Evolutionary conservation across 2,329 filamentous ascomycete genomes (phyloP).

Genomic region (Apiospora aurea): DNA sequence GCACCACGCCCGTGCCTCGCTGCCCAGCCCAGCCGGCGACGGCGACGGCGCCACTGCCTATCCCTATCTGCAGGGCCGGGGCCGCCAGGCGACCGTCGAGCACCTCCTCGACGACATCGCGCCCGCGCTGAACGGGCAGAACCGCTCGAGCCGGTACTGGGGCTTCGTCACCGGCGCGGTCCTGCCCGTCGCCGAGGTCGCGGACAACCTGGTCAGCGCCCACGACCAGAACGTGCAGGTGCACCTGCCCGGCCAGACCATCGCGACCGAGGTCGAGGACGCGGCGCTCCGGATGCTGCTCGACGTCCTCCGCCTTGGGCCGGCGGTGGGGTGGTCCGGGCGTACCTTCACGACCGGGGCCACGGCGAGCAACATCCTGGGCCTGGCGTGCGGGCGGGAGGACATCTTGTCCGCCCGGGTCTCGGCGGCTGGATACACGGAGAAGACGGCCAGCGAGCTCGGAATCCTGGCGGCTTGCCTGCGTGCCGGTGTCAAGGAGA

Average conservation of each 20-base stretch:
- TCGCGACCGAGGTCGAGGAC: conserved; percentile 80
- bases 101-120: conserved; percentile 57
- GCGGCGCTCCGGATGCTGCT: conserved; percentile 73
- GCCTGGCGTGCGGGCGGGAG: conserved; percentile 72
- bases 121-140: conserved; percentile 71
- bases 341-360: conserved; percentile 65
- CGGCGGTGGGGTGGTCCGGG: conserved; percentile 65
- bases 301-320: conserved; percentile 68
- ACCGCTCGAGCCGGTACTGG: conserved; percentile 75
- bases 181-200: conserved; percentile 80
- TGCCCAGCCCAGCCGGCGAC: conserved; percentile 41
- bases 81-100: conserved; percentile 42
- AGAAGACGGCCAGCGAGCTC: conserved; percentile 65
- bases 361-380: conserved; percentile 83
- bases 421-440: conserved; percentile 37
- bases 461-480: conserved; percentile 74
- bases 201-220: conserved; percentile 82
- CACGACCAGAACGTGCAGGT: conserved; percentile 87
- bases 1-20: conserved; percentile 46
- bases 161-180: conserved; percentile 88
- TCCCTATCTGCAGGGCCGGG: conserved; percentile 43
- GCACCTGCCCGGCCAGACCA: conserved; percentile 78
- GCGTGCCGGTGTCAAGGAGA: conserved; percentile 66
- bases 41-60: no score
- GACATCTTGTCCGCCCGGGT: conserved; percentile 56